These are phyloP conservation scores for Annona cherimola DNA, from an alignment of 164 flowering plant genomes.

Conservation along the genomic window DNA sequence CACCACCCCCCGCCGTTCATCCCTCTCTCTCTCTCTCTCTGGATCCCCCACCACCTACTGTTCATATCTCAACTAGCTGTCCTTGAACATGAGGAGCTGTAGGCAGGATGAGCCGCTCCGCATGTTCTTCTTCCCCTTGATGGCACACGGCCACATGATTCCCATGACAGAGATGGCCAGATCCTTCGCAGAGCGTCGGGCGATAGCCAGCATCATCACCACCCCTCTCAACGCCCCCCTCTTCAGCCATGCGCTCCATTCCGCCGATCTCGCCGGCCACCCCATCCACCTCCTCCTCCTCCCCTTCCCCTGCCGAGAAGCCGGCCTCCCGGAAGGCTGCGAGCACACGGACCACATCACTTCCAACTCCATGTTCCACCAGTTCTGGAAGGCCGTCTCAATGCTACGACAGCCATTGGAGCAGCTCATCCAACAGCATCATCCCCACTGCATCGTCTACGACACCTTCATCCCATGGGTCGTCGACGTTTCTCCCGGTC, in stretches of 20 bases:
- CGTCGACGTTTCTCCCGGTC: constrained; percentile 15
- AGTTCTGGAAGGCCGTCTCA: constrained; percentile 15
- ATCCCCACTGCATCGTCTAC: constrained; percentile 31
- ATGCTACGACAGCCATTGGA: constrained; percentile 28
- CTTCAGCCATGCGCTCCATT: neutral
- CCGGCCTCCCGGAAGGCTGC: constrained; percentile 8
- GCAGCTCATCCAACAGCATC: constrained; percentile 17
- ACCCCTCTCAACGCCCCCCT: constrained; percentile 6
- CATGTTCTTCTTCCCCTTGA: constrained; percentile 9
- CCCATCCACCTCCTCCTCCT: neutral
- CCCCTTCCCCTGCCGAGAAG: constrained; percentile 1
- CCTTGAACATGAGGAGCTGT: too few relatives aligned
- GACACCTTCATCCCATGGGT: constrained; percentile 34
- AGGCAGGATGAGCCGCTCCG: neutral
- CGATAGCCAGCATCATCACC: constrained; percentile 3
- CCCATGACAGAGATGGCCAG: constrained; percentile 13
- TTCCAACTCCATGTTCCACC: constrained; percentile 5
- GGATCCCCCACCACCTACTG: too few relatives aligned
- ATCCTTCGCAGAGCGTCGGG: constrained; percentile 5
- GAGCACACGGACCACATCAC: constrained; percentile 11
- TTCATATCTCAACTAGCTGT: too few relatives aligned
- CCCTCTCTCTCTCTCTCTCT: too few relatives aligned
- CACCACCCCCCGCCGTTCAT: too few relatives aligned
- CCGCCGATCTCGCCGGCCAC: neutral
- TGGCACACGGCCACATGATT: constrained; percentile 10